Base-by-base conservation (phyloP, 768 basidiomycete species). In the Holtermanniella nyarrowii region DNA sequence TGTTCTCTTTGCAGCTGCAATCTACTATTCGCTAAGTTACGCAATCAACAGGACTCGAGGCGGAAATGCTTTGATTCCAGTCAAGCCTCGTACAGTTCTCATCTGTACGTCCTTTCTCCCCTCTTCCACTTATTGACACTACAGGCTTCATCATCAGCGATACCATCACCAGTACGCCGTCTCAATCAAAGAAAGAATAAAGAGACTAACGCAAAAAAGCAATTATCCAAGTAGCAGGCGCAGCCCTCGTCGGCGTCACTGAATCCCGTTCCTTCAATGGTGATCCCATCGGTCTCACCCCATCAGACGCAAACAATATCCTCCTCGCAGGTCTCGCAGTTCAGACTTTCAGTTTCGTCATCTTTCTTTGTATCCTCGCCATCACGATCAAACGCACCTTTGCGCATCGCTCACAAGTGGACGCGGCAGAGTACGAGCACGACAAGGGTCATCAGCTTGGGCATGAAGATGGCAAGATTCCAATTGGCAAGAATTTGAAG, bases 251-350 rank as follows among this genome's bases (percentile, higher is more conserved):
- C 41, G 72, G 72, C 4, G 53, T 63, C 1, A 62, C 71, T 3
- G 67, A 73, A 47, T 68, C 64, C 7, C 59, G 57, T 1, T 21
- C 46, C n/a, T 62, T 57, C n/a, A 26, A 47, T 13, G 48, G 57
- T 1, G 50, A 63, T 16, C 3, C 41, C 0, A 58, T 60, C 22
- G 51, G 47, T 11, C 54, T 73, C 18, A 59, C 58, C 2, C 62
- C 68, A 0, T 54, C 61, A 16, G 50, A 60, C 12, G 72, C 71
- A 0, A 72, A 72, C 53, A 55, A 73, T 55, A 72, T 74, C 44
- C 58, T 72, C 1, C 52, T 72, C 2, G 69, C 70, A 2, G 72
- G 72, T 46, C 55, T 74, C 2, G 62, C 63, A 0, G 50, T 71
- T 0, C 70, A 72, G 67, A 59, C 59, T 41, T 64, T 61, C 27